phyloP scores from a whole-genome alignment of 495 filamentous ascomycete genomes.

The Penicillium bovifimosum region DNA sequence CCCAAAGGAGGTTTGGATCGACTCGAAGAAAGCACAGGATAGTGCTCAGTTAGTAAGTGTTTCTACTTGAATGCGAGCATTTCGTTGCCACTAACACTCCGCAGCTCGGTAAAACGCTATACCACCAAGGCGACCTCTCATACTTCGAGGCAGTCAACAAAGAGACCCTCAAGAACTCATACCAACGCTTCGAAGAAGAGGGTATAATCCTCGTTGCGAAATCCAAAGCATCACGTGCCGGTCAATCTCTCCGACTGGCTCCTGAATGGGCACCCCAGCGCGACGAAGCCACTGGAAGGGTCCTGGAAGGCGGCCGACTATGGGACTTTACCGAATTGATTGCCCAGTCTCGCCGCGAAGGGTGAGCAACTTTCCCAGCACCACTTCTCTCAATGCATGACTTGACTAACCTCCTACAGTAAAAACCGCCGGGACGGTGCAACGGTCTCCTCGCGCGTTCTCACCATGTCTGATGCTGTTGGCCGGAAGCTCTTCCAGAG shows the following conservation, averaged over 20 bases:
- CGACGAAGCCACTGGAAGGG: conserved; percentile 51
- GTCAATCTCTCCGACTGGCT: conserved; percentile 59
- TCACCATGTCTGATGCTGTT: conserved; percentile 63
- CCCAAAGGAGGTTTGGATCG: conserved; percentile 67
- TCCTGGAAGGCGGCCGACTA: conserved; percentile 64
- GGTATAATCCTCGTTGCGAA: conserved; percentile 74
- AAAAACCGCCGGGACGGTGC: conserved; percentile 92
- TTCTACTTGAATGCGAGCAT: not conserved
- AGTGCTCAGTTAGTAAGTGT: conserved; percentile 70
- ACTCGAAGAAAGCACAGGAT: conserved; percentile 69
- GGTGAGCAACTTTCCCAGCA: conserved; percentile 36
- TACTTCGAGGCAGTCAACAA: conserved; percentile 99
- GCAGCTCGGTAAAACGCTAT: conserved; percentile 93
- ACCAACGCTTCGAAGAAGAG: conserved; percentile 81
- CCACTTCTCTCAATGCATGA: not conserved
- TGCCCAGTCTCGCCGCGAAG: conserved; percentile 74
- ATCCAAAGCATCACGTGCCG: conserved; percentile 49
- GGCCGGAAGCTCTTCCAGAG: conserved; percentile 45
- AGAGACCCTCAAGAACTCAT: conserved; percentile 90
- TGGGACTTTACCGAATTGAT: conserved; percentile 92
- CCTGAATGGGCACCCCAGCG: conserved; percentile 73
- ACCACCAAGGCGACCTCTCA: conserved; percentile 91
- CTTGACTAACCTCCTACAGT: conserved; percentile 20
- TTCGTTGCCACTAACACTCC: conserved; percentile 17
- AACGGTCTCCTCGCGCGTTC: conserved; percentile 78